A percentile compares a stretch with the other conserved stretches of the same genome.
These are phyloP conservation scores for Tolypocladium paradoxum DNA, from an alignment of 2,329 filamentous ascomycete genomes.

Conservation along the genomic window DNA sequence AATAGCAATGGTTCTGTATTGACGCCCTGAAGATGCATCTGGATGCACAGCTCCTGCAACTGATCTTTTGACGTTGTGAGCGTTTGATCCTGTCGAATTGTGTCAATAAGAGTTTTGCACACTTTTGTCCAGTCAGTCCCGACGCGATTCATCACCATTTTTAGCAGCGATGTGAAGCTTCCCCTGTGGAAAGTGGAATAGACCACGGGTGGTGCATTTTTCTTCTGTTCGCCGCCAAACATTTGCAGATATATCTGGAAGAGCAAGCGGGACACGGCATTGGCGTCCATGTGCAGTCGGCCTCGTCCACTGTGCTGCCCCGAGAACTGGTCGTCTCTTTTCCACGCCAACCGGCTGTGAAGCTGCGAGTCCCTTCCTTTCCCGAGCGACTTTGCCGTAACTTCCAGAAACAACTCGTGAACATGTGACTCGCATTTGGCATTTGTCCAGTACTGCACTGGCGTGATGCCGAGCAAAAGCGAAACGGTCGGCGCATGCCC, in stretches of 20 bases:
- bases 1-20: constrained; percentile 20
- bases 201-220: constrained; percentile 16
- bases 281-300: constrained; percentile 21
- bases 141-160: constrained; percentile 21
- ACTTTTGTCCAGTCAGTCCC: constrained; percentile 22
- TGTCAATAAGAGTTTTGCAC: constrained; percentile 16
- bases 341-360: constrained; percentile 24
- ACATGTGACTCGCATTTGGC: constrained; percentile 27
- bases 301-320: constrained; percentile 8
- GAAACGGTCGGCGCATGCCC: constrained; percentile 35
- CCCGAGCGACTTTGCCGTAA: constrained; percentile 5
- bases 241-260: constrained; percentile 33
- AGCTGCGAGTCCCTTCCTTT: constrained; percentile 11
- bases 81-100: constrained; percentile 18
- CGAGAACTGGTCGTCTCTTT: constrained; percentile 20
- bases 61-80: constrained; percentile 19
- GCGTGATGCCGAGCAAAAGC: constrained; percentile 38
- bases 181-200: constrained; percentile 25
- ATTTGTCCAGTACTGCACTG: constrained; percentile 41
- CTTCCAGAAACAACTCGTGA: constrained; percentile 24
- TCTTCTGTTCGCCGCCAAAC: constrained; percentile 31
- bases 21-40: constrained; percentile 25
- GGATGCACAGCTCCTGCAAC: constrained; percentile 22
- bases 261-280: constrained; percentile 26
- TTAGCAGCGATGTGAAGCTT: constrained; percentile 28